phyloP scores from a whole-genome alignment of 1,139 yeast genomes.

The Kurtzmaniella quercitrusa region DNA sequence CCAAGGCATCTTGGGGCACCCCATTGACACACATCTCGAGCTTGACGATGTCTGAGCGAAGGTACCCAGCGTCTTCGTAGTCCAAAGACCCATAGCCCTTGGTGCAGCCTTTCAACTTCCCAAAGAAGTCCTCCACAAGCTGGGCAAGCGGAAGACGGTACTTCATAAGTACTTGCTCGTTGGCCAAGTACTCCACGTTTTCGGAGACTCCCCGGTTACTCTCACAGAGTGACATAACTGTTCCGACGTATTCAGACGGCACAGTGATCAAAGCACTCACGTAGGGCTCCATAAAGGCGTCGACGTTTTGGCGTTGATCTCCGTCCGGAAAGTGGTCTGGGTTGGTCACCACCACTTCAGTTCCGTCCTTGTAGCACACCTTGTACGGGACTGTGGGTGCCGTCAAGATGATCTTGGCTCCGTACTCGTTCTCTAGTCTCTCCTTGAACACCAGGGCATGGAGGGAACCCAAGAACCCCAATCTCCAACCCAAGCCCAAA shows the following conservation, averaged over 20 bases:
- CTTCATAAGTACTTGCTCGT: conserved; percentile 78
- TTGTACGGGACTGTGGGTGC: conserved; percentile 96
- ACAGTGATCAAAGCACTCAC: conserved; percentile 89
- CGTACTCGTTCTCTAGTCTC: conserved; percentile 87
- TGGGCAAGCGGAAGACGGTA: conserved; percentile 85
- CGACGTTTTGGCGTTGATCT: conserved; percentile 41
- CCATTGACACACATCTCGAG: conserved; percentile 89
- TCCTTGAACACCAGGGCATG: conserved; percentile 96
- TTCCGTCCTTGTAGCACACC: conserved; percentile 60
- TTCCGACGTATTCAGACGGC: conserved; percentile 85
- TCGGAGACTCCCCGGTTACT: conserved; percentile 77
- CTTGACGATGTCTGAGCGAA: conserved; percentile 74
- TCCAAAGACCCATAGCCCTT: conserved; percentile 93
- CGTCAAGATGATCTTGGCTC: conserved; percentile 86
- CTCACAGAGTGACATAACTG: conserved; percentile 82
- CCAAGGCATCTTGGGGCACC: conserved; percentile 83
- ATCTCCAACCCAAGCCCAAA: conserved; percentile 94
- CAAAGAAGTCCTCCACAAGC: conserved; percentile 91
- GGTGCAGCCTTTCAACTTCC: conserved; percentile 84
- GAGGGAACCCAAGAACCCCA: conserved; percentile 89
- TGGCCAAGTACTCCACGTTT: conserved; percentile 71
- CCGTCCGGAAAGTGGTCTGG: conserved; percentile 89
- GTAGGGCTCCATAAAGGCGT: conserved; percentile 73
- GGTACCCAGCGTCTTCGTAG: conserved; percentile 90
- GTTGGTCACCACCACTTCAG: conserved; percentile 65